These are phyloP conservation scores for Bruguiera sexangula DNA, from an alignment of 345 rosid species.

Conservation along the genomic window DNA sequence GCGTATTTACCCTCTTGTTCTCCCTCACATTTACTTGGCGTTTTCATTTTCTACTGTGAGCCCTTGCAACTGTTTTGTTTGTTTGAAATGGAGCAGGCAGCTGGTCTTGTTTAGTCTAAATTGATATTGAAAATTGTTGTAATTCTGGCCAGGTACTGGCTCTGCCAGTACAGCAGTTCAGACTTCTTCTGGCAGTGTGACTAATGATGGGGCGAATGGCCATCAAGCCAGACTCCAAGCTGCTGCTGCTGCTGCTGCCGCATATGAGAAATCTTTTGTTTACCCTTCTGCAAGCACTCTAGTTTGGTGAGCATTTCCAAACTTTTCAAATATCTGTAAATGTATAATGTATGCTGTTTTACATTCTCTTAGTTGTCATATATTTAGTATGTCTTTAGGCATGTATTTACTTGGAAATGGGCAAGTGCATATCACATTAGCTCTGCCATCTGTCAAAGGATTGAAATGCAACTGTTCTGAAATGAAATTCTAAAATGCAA, in stretches of 20 bases:
- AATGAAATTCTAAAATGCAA: neutral
- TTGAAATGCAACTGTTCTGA: neutral
- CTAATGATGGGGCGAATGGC: conserved; percentile 42
- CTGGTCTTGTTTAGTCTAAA: neutral
- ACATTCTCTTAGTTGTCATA: neutral
- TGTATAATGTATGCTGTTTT: neutral
- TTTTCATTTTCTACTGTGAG: no score
- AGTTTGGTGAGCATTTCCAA: conserved; percentile 51
- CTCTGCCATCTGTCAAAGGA: neutral
- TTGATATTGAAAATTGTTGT: conserved; percentile 7
- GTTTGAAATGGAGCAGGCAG: neutral
- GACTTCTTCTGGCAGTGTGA: conserved; percentile 38
- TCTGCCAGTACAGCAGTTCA: conserved; percentile 42
- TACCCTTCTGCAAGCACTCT: conserved; percentile 69
- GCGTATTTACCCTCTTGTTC: no score
- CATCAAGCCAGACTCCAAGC: conserved; percentile 84
- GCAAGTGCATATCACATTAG: neutral
- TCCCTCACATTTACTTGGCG: no score
- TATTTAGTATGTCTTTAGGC: neutral
- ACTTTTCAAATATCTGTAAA: neutral
- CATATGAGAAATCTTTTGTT: conserved; percentile 72
- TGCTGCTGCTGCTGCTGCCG: conserved; percentile 74
- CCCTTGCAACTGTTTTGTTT: no score
- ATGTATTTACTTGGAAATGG: neutral
- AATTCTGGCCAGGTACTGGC: conserved; percentile 41